Conservation (phyloP, 2,329 filamentous ascomycete species). For the Penicillium sp. region DNA sequence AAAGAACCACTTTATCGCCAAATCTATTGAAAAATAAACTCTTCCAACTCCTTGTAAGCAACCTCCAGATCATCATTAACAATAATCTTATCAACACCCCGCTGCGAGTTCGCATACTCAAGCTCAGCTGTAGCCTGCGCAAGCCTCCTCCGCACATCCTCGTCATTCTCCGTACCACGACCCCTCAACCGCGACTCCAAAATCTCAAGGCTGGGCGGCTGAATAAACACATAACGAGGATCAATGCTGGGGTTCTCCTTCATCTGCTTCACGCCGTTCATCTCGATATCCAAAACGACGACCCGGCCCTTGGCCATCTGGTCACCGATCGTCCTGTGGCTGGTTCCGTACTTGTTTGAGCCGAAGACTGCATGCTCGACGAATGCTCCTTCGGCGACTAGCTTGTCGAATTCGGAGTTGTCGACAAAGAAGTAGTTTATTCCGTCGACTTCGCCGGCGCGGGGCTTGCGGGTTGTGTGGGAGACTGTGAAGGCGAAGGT, state of each 20-base stretch:
- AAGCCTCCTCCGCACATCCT: conserved; percentile 67
- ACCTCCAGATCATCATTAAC: conserved; percentile 65
- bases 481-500: conserved; percentile 46
- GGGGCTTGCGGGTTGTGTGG: conserved; percentile 76
- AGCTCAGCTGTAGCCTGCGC: conserved; percentile 72
- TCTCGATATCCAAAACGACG: conserved; percentile 92
- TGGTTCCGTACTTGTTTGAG: conserved; percentile 84
- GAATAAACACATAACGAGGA: conserved; percentile 80
- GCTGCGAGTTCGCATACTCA: conserved; percentile 63
- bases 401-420: conserved; percentile 64
- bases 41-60: conserved; percentile 55
- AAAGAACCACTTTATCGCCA: neutral
- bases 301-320: conserved; percentile 69
- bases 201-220: conserved; percentile 71
- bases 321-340: conserved; percentile 73
- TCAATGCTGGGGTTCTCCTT: conserved; percentile 67
- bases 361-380: conserved; percentile 87
- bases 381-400: conserved; percentile 70
- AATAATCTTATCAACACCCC: conserved; percentile 62
- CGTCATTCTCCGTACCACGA: conserved; percentile 75
- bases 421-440: conserved; percentile 78
- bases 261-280: conserved; percentile 97
- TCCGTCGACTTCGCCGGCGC: conserved; percentile 72
- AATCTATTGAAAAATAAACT: conserved; percentile 14
- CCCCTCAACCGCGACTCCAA: conserved; percentile 74